Evolutionary conservation across 192 early-diverging fungal genomes (phyloP), one percentile per base, ranked within the genome.

Genomic region (Coemansia sp.): DNA sequence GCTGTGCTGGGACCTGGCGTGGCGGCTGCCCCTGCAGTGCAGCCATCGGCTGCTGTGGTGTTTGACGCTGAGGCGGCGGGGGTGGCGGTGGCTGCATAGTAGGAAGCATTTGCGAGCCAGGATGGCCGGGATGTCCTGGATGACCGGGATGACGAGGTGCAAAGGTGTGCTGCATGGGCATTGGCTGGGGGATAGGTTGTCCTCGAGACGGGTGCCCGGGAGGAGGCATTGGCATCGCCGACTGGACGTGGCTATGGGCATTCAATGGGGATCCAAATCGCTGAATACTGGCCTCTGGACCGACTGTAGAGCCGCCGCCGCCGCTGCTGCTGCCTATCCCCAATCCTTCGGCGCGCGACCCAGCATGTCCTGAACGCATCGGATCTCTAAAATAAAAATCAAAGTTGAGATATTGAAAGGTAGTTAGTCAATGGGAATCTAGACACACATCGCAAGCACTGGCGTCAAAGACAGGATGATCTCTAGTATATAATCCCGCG

Each of bases 221-320:
- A 39, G 67, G 63, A 5, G 71, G 71, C 60, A 71, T 45, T 2
- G 71, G 68, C 62, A 79, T 79, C 12, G 77, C 71, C 24, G 78
- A 68, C 12, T 53, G 56, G 1, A n/a, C 56, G 37, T 58, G 56
- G 27, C 54, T 47, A 42, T 65, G 64, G 36, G 43, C 36, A 9
- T 67, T 60, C 60, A 62, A 29, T 22, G 56, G 64, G 15, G 71
- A 60, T 32, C 59, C 60, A 46, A 61, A 68, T 9, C 59, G 67
- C 19, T 58, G 32, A 22, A 41, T 37, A 32, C 22, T 39, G 45
- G 46, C 45, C 25, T 68, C 67, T 29, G 67, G 47, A 15, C 59
- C 59, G 32, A 32, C 35, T 1, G 35, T 38, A 17, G 29, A 41
- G 15, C 56, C 51, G 15, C 65, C 20, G 32, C 54, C 39, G 15